Evolutionary conservation across 1,139 yeast genomes (phyloP), one percentile per base, ranked within the genome.

Genomic region (Yamadazyma aaseri): DNA sequence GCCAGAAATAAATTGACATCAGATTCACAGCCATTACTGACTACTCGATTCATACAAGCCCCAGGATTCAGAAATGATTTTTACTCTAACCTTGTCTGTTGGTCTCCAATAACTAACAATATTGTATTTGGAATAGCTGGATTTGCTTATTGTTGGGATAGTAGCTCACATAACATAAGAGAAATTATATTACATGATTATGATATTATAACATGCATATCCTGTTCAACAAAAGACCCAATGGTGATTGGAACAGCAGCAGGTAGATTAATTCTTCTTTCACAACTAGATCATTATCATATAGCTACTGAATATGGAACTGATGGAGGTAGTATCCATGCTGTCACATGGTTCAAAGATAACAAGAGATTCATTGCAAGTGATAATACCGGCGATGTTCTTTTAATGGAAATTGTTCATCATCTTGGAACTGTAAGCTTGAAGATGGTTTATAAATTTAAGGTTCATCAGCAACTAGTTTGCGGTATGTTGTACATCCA

Each of bases 11-110:
- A 25, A 11, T 32, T 4, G 22, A 17, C 17, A n/a, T n/a, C n/a
- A 16, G n/a, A 4, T 25, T 26, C 15, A 13, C 30, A 22, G 21
- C 14, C 21, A 7, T n/a, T 22, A 22, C 12, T 22, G n/a, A 12
- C 25, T 6, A 22, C 6, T 10, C 6, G 12, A 3, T 23, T 23
- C 15, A 37, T 86, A 15, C 87, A 82, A 50, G 95, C 95, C 0
- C 92, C 90, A 0, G 79, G 80, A 0, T 58, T 89, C 33, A 65
- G 84, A 39, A 83, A 86, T 51, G 96, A 89, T 54, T 89, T 81
- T 53, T 89, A 89, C 56, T 73, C 87, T 1, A 85, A 86, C 49
- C 63, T 85, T 32, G 74, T 87, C 0, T 75, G 90, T 8, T 87
- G 96, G 95, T 79, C 90, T 0, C 54, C 56, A 3, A 51, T 51